A percentile compares a stretch with the other conserved stretches of the same genome.
These are phyloP conservation scores for Eragrostis nindensis DNA, from an alignment of 176 grass and related monocot genomes.

Conservation along the genomic window DNA sequence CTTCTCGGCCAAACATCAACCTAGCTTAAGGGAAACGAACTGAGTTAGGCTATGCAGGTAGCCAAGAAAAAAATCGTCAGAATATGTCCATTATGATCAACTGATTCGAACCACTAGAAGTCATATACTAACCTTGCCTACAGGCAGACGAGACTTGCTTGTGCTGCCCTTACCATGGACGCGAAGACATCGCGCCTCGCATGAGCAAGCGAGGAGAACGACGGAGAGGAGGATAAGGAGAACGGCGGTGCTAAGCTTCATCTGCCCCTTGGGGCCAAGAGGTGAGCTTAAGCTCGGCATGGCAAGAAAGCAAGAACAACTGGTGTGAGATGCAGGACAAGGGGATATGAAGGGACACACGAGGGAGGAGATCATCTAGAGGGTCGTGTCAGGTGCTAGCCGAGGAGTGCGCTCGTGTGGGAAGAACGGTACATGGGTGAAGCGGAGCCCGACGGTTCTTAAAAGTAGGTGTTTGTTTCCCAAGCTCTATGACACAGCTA, in stretches of 20 bases:
- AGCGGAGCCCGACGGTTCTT: conserved; percentile 42
- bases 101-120: background rate
- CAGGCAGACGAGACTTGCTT: conserved; percentile 23
- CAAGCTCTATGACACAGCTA: conserved; percentile 41
- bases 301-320: background rate
- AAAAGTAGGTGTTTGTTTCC: conserved; percentile 41
- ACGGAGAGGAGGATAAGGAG: conserved; percentile 48
- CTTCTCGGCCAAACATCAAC: background rate
- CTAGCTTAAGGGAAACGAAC: conserved; percentile 2
- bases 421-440: conserved; percentile 34
- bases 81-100: background rate
- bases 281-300: conserved; percentile 33
- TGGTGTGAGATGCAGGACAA: background rate
- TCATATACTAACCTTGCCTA: conserved; percentile 50
- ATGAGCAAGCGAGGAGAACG: conserved; percentile 42
- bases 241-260: conserved; percentile 35
- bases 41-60: background rate
- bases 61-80: background rate
- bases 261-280: conserved; percentile 21
- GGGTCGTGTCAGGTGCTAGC: background rate
- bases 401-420: conserved; percentile 3
- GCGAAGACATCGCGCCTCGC: conserved; percentile 45
- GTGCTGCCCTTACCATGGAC: conserved; percentile 14
- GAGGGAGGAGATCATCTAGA: conserved; percentile 28
- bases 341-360: conserved; percentile 27